A percentile compares a stretch with the other conserved stretches of the same genome.
Evolutionary conservation across 805 yeast genomes (phyloP).

Genomic region (Maudiozyma saulgeensis): DNA sequence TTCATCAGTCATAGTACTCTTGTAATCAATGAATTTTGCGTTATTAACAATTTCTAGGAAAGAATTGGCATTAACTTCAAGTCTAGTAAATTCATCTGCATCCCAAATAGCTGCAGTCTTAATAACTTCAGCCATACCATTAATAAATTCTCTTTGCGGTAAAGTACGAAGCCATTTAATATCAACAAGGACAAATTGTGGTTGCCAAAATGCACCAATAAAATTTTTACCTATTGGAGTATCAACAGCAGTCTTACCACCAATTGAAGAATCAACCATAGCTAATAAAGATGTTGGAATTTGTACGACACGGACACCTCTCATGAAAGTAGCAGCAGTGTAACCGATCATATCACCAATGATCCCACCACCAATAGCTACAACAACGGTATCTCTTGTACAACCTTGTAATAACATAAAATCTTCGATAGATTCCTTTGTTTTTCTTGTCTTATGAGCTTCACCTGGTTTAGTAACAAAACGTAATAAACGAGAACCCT

Average conservation of each 20-base stretch:
- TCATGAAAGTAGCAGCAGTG: constrained; percentile 98
- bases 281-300: constrained; percentile 88
- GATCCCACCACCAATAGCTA: constrained; percentile 97
- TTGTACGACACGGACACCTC: constrained; percentile 91
- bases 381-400: constrained; percentile 87
- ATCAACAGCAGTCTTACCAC: constrained; percentile 97
- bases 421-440: constrained; percentile 91
- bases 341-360: constrained; percentile 98
- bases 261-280: constrained; percentile 97
- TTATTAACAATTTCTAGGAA: constrained; percentile 60
- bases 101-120: constrained; percentile 98
- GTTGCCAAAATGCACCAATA: constrained; percentile 97
- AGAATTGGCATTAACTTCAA: constrained; percentile 63
- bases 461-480: constrained; percentile 89
- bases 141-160: constrained; percentile 88
- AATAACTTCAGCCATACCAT: constrained; percentile 97
- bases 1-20: constrained; percentile 8
- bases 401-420: constrained; percentile 74
- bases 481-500: constrained; percentile 54
- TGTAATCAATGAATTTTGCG: constrained; percentile 7
- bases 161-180: constrained; percentile 77
- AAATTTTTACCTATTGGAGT: constrained; percentile 94
- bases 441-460: constrained; percentile 73
- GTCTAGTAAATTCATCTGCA: constrained; percentile 73
- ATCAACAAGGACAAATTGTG: constrained; percentile 78